Evolutionary conservation across 2,329 filamentous ascomycete genomes (phyloP).

Genomic region (Colletotrichum sp.): DNA sequence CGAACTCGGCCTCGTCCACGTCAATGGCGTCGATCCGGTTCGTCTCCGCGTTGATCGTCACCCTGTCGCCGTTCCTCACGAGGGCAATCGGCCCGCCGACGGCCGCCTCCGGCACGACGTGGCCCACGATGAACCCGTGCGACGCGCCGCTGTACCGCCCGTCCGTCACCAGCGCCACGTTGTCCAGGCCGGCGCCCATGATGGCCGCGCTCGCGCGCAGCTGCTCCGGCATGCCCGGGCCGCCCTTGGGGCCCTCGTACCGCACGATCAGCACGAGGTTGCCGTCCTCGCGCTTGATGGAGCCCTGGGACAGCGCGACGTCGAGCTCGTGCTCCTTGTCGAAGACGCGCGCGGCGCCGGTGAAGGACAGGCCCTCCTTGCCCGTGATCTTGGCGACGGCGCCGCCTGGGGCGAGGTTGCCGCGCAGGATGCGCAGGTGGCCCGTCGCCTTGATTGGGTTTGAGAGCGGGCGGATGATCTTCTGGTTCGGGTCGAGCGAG

Average conservation of each 20-base stretch:
- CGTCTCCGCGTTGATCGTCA: constrained; percentile 84
- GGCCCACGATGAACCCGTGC: constrained; percentile 93
- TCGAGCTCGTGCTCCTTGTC: constrained; percentile 85
- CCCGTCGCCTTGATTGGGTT: constrained; percentile 80
- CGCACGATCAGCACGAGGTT: constrained; percentile 90
- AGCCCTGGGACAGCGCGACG: constrained; percentile 73
- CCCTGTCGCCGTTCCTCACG: constrained; percentile 78
- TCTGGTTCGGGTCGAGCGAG: constrained; percentile 77
- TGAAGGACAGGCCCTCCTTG: constrained; percentile 87
- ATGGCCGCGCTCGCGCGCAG: constrained; percentile 87
- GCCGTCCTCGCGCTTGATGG: constrained; percentile 59
- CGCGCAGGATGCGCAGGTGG: constrained; percentile 86
- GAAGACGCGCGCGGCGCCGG: constrained; percentile 82
- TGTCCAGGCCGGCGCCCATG: constrained; percentile 88
- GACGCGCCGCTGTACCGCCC: constrained; percentile 87
- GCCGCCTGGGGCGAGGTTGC: constrained; percentile 87
- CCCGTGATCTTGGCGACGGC: constrained; percentile 97
- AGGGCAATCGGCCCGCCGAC: constrained; percentile 88
- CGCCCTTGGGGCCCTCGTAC: constrained; percentile 92
- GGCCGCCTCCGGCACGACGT: constrained; percentile 89
- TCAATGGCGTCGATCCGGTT: constrained; percentile 74
- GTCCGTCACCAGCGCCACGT: constrained; percentile 91
- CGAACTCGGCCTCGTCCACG: constrained; percentile 74
- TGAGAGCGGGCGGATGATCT: constrained; percentile 79
- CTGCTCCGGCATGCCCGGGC: constrained; percentile 96